These are phyloP conservation scores for Exserohilum rostratum DNA, from an alignment of 2,329 filamentous ascomycete genomes.

Conservation along the genomic window DNA sequence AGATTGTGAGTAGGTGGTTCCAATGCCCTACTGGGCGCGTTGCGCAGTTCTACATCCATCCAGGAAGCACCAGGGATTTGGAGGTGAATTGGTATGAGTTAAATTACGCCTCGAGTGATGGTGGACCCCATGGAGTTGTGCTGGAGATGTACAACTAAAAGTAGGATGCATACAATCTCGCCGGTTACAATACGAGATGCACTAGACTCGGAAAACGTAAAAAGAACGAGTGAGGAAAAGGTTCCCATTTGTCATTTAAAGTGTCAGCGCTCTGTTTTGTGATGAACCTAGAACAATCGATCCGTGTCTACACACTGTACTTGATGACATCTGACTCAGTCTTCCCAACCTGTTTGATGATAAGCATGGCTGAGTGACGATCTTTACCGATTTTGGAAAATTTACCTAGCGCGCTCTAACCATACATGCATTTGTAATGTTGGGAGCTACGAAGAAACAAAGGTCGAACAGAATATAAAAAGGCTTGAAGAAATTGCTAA, in stretches of 20 bases:
- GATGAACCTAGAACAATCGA: not conserved
- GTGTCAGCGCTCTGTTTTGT: not conserved
- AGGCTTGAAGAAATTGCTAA: not conserved
- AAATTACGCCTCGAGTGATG: constrained; percentile 23
- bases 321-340: too few species aligned
- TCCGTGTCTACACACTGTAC: not conserved
- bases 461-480: not conserved
- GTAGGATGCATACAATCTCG: not conserved
- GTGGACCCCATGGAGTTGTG: constrained; percentile 38
- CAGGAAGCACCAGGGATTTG: constrained; percentile 21
- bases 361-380: not conserved
- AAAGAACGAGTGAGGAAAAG: not conserved
- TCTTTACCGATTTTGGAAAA: constrained; percentile 9
- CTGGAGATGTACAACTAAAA: constrained; percentile 33
- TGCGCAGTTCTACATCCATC: constrained; percentile 38
- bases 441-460: too few species aligned
- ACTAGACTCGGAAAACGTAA: not conserved
- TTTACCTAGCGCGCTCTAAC: constrained; percentile 1
- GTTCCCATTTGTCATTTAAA: not conserved
- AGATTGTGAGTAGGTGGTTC: constrained; percentile 21
- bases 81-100: constrained; percentile 41
- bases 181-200: not conserved
- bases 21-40: constrained; percentile 29
- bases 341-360: too few species aligned
- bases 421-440: constrained; percentile 9